Evolutionary conservation across 805 yeast species (phyloP).

Genomic region (Suhomyces vadensis): DNA sequence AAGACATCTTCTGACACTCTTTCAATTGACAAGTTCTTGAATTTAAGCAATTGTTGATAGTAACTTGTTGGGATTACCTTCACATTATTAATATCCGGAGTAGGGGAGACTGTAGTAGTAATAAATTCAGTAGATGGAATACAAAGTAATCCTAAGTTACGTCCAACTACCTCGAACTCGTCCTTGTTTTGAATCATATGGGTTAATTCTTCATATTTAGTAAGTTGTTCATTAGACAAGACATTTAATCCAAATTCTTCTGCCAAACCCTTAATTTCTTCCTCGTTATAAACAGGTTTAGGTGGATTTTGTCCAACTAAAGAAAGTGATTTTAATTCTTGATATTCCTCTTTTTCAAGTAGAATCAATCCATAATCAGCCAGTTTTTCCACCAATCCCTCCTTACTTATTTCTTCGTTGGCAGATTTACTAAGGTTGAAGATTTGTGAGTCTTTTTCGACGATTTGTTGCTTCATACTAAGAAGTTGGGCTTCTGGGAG

Average conservation of each 20-base stretch:
- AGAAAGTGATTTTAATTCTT: conserved; percentile 23
- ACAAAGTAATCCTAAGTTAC: conserved; percentile 45
- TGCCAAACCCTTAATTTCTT: conserved; percentile 29
- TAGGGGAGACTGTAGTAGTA: conserved; percentile 59
- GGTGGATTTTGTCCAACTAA: conserved; percentile 18
- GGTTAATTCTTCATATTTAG: conserved; percentile 21
- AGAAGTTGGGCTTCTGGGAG: conserved; percentile 25
- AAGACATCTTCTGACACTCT: conserved; percentile 48
- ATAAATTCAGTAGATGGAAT: conserved; percentile 61
- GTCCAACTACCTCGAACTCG: conserved; percentile 17
- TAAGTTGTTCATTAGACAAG: conserved; percentile 33
- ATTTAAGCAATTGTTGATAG: conserved; percentile 50
- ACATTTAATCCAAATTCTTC: conserved; percentile 42
- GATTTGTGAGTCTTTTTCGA: conserved; percentile 33
- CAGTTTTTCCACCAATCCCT: conserved; percentile 23
- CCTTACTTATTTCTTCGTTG: conserved; percentile 21
- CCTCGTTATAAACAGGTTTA: conserved; percentile 16
- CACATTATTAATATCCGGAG: conserved; percentile 56
- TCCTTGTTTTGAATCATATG: conserved; percentile 14
- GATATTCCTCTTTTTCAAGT: conserved; percentile 30
- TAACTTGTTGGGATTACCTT: conserved; percentile 66
- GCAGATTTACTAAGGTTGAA: conserved; percentile 18
- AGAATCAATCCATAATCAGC: conserved; percentile 33
- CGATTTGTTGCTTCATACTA: conserved; percentile 23
- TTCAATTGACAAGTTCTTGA: conserved; percentile 46